Base-by-base conservation (phyloP, 345 rosid genomes). In the Linum trigynum region DNA sequence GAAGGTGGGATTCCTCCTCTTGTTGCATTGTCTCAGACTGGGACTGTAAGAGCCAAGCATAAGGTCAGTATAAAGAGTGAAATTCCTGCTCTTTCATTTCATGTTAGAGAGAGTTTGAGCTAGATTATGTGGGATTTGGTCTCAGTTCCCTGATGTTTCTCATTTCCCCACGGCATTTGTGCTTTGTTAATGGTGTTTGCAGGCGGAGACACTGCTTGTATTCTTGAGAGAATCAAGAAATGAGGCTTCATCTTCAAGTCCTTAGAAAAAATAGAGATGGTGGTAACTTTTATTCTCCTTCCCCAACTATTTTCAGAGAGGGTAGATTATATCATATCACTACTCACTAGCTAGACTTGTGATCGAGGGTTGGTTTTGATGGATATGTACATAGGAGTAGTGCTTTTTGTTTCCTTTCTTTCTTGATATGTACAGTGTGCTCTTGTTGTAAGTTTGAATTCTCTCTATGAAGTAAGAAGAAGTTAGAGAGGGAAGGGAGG, bases 1-100 rank as follows among this genome's bases (percentile, higher is more conserved):
- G 99, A 94, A 87, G 99, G 99, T 4, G 99, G 92, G 36, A 94
- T 94, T 74, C 97, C 99, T 73, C 99, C 97, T 2, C 92, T 94
- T 17, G 99, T 84, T 32, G 96, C 92, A 0, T 87, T 89, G 36
- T 94, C 97, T 2, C 99, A 94, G 78, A 84, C 83, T 3, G 91
- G 92, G 38, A 80, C 82, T 40, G 72, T 79, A 62, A 82, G 83
- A 57, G 90, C 98, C 14, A 91, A 88, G 78, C 86, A 85, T 57
- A 91, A 85, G 98, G 98, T 91, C 41, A 4, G 7, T 60, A 0
- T 39, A 2, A 2, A 39, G 8, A 62, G 9, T 16, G 58, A 36
- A 39, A 48, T 5, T 35, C n/a, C 45, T 10, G 50, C 16, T 36
- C 12, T 14, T 1, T 42, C 8, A 12, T 5, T 63, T 15, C 5